Evolutionary conservation across 139 green algal genomes (phyloP), one percentile per base, ranked within the genome.

Genomic region (Picochlorum sp.): DNA sequence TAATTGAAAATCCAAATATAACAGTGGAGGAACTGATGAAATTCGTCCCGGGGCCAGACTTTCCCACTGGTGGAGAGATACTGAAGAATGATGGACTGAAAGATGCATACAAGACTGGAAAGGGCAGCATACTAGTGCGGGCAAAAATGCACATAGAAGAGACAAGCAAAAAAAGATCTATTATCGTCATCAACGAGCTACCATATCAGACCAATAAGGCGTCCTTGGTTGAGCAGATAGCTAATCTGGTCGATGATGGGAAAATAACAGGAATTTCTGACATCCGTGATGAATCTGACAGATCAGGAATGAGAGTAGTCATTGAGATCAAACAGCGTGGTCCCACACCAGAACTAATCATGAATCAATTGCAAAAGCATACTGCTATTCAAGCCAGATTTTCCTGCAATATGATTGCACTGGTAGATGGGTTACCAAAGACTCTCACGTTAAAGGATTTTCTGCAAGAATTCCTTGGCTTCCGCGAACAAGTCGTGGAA

Each of bases 211-310:
- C 83, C 11, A 91, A 85, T 85, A 98, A 97, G 85, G 62, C 75
- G 3, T 50, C 24, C 38, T 61, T 81, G 57, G 70, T 79, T 26
- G 66, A 81, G 26, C 57, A 79, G 28, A 88, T 98, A 18, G 93
- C 92, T 3, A 57, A 83, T 34, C 73, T 98, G 49, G 92, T 93
- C 8, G 89, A 98, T 32, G 66, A 37, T 5, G 65, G 76, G 6
- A 67, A 49, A 24, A 67, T 93, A 3, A 80, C 81, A 32, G 88
- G 90, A 57, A 80, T 96, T 37, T 75, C 77, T 20, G 92, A 97
- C 61, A 78, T 98, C 15, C 74, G 91, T 7, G 93, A 98, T 69
- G 93, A 98, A 79, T 92, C 79, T 44, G 93, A 98, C 71, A 79
- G 93, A 0, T 59, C 76, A 18, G 92, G 92, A 47, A 83, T 95